These are phyloP conservation scores for Trametes pubescens DNA, from an alignment of 1,284 basidiomycete genomes.

Conservation along the genomic window DNA sequence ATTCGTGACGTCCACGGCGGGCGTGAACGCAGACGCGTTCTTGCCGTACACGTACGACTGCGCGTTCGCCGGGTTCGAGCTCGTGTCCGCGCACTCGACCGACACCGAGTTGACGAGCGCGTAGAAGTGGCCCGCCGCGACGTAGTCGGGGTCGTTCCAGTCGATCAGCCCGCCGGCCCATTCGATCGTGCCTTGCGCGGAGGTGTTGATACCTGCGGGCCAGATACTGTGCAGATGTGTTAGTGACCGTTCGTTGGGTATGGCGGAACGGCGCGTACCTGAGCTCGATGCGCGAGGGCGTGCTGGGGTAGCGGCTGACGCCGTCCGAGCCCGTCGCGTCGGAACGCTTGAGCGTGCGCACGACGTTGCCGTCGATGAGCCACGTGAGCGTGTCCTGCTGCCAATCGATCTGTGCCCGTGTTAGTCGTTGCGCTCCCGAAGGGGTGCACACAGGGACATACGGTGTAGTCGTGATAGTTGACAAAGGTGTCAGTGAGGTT, in stretches of 20 bases:
- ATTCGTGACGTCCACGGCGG: conserved; percentile 63
- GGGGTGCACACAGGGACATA: conserved; percentile 44
- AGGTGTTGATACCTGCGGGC: conserved; percentile 74
- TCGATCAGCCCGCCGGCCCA: conserved; percentile 86
- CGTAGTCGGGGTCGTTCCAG: conserved; percentile 80
- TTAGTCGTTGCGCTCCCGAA: not conserved
- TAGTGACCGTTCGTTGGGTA: not conserved
- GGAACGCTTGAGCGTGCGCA: conserved; percentile 70
- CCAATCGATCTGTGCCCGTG: conserved; percentile 73
- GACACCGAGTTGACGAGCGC: conserved; percentile 46
- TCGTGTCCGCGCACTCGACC: conserved; percentile 65
- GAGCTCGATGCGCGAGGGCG: conserved; percentile 81
- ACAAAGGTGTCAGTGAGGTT: conserved; percentile 66
- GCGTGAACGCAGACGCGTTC: conserved; percentile 60
- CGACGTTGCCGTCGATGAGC: conserved; percentile 72
- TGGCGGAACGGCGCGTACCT: conserved; percentile 51
- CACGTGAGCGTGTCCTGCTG: conserved; percentile 72
- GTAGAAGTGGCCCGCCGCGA: conserved; percentile 54
- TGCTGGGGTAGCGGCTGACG: conserved; percentile 70
- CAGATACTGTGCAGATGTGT: conserved; percentile 60
- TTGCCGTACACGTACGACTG: conserved; percentile 70
- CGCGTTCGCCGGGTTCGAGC: conserved; percentile 49
- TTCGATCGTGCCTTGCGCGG: conserved; percentile 70
- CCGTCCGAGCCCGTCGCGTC: conserved; percentile 61
- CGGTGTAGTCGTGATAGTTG: conserved; percentile 82